A percentile compares a stretch with the other conserved stretches of the same genome.
phyloP scores from a whole-genome alignment of 139 green algal genomes.

The Chlorella sp. region DNA sequence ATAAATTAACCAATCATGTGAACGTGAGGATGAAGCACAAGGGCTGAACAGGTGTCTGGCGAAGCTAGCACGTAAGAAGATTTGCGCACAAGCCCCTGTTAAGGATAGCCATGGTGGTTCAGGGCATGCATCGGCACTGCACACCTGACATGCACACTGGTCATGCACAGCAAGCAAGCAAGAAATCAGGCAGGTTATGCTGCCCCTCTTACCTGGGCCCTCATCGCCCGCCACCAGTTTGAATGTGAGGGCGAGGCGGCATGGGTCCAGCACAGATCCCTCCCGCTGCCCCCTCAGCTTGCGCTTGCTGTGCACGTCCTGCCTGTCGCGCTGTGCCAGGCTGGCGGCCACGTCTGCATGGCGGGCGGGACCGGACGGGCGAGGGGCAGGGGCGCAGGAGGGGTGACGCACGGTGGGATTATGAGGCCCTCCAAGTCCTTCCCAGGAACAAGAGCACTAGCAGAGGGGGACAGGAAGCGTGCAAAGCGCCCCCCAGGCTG shows the following conservation, averaged over 20 bases:
- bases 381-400: neutral
- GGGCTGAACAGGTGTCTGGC: no score
- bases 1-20: no score
- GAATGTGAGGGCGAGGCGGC: constrained; percentile 50
- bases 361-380: no score
- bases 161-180: neutral
- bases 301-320: constrained; percentile 32
- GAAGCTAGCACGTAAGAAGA: no score
- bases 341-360: constrained; percentile 6
- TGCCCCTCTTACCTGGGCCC: neutral
- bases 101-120: no score
- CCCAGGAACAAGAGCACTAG: no score
- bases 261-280: constrained; percentile 66
- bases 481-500: neutral
- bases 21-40: no score
- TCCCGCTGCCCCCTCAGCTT: constrained; percentile 45
- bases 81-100: no score
- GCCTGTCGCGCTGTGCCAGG: constrained; percentile 24
- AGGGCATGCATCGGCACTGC: no score
- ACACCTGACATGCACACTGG: no score
- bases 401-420: neutral
- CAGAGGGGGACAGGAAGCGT: no score
- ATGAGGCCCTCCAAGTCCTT: no score
- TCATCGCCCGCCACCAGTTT: constrained; percentile 20
- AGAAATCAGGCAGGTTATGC: neutral